Base-by-base conservation (phyloP, 2,329 filamentous ascomycete species). In the Colletotrichum tamarilloi region DNA sequence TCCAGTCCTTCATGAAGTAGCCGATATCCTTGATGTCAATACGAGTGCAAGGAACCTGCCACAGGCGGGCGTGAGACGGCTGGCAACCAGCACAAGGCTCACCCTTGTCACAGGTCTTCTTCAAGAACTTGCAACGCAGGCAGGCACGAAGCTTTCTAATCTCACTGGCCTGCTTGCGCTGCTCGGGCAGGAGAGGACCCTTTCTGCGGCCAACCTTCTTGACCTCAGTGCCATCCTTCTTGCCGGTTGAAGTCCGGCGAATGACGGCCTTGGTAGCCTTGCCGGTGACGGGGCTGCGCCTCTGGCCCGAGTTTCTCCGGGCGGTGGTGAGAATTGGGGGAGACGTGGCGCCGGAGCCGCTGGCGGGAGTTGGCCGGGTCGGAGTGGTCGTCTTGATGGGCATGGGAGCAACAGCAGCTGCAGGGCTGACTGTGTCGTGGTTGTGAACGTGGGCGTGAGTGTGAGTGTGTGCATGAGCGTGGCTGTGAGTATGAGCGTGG, bases 1-100 rank as follows among this genome's bases (percentile, higher is more conserved):
- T 97, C 95, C 95, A 98, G 84, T 98, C 96, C 88, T 98, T 98
- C 94, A 98, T 97, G 87, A 98, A 98, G 84, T 97, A 98, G 56
- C 92, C 94, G 79, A 98, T 97, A 79, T 98, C 96, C 89, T 98
- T 98, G 88, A 98, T 98, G 83, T 98, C 96, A 80, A 98, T 98
- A 75, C 96, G 94, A 53, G 96, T 98, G 88, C 96, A 98, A 74
- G 96, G 96, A 57, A 98, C 96, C 85, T 98, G 95, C 96, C 96
- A 98, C 65, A 98, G 88, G 76, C 96, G 92, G 75, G 96, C 96
- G 83, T 98, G 96, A 24, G 95, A 97, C 63, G 96, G 96, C 85
- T 98, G 94, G 86, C 96, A 98, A 60, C 96, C 96, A 79, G 93
- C 94, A 84, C 96, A 98, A 71, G 96, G 96, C 86, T 98, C 95